A percentile compares a stretch with the other conserved stretches of the same genome.
phyloP scores from a whole-genome alignment of 192 early-diverging fungal genomes.

The Coemansia sp. region DNA sequence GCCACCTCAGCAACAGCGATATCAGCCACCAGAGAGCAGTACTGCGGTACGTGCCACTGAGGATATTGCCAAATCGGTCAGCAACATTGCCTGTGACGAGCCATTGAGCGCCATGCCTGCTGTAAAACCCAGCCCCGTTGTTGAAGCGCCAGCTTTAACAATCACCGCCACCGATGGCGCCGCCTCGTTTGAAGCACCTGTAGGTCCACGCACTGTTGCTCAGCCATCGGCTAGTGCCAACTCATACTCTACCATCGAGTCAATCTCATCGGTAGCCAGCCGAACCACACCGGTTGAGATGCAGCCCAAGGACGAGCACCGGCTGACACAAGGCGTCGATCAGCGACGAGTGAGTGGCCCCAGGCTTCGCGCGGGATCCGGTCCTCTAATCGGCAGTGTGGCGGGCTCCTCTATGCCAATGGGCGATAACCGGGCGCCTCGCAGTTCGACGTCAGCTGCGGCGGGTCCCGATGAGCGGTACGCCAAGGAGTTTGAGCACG shows the following conservation, averaged over 20 bases:
- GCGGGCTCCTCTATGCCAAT: conserved; percentile 6
- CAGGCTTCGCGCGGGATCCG: neutral
- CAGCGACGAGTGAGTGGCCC: neutral
- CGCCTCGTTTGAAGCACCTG: neutral
- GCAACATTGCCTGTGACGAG: neutral
- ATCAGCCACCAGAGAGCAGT: neutral
- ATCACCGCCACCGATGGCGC: neutral
- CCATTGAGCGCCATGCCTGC: neutral
- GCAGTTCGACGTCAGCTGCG: neutral
- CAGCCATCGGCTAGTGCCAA: conserved; percentile 19
- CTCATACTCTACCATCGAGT: conserved; percentile 28
- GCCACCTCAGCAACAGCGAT: neutral
- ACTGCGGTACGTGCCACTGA: neutral
- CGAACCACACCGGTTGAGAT: conserved; percentile 20
- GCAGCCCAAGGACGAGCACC: neutral
- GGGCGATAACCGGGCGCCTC: conserved; percentile 11
- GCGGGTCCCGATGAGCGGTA: conserved; percentile 31
- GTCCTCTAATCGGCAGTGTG: neutral
- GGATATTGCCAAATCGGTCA: neutral
- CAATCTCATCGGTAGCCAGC: conserved; percentile 32
- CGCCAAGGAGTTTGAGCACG: conserved; percentile 41
- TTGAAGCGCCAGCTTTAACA: neutral
- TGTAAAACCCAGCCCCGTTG: neutral
- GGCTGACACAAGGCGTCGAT: neutral
- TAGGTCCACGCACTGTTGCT: conserved; percentile 12